phyloP scores from a whole-genome alignment of 1,284 basidiomycete genomes.

The Trametes sp. region DNA sequence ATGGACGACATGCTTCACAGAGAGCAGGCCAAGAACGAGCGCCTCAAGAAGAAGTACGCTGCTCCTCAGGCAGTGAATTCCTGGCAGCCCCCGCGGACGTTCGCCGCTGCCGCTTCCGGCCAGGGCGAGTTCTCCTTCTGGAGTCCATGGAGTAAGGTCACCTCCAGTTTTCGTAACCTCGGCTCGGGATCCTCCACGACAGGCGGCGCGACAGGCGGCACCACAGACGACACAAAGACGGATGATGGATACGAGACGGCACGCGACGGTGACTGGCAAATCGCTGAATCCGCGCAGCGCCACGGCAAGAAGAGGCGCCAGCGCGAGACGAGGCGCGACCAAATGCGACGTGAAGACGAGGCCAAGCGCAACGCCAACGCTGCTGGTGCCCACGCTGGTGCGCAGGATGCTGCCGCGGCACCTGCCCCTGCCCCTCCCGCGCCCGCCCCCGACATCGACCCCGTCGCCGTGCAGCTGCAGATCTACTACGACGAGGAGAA shows the following conservation, averaged over 20 bases:
- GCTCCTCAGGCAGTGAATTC: not conserved
- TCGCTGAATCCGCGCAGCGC: not conserved
- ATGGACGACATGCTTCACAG: constrained; percentile 35
- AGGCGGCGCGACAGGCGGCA: not conserved
- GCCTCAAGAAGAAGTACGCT: not conserved
- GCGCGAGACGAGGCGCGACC: not conserved
- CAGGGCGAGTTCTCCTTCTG: not conserved
- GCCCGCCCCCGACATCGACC: constrained; percentile 7
- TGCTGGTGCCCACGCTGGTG: too few species aligned
- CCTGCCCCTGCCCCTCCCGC: not conserved
- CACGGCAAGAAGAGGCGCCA: not conserved
- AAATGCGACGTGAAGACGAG: not conserved
- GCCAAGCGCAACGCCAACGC: not conserved
- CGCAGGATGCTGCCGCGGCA: too few species aligned
- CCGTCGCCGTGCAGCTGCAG: constrained; percentile 49
- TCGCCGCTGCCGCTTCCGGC: too few species aligned
- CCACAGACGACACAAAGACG: not conserved
- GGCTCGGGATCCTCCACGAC: not conserved
- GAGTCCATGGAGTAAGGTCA: not conserved
- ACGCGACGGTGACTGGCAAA: not conserved
- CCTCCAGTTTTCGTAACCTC: too few species aligned
- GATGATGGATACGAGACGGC: not conserved
- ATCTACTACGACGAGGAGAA: constrained; percentile 56
- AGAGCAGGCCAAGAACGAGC: constrained; percentile 10
- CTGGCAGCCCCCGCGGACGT: not conserved